phyloP scores from a whole-genome alignment of 495 filamentous ascomycete species.

The Aspergillus taichungensis region DNA sequence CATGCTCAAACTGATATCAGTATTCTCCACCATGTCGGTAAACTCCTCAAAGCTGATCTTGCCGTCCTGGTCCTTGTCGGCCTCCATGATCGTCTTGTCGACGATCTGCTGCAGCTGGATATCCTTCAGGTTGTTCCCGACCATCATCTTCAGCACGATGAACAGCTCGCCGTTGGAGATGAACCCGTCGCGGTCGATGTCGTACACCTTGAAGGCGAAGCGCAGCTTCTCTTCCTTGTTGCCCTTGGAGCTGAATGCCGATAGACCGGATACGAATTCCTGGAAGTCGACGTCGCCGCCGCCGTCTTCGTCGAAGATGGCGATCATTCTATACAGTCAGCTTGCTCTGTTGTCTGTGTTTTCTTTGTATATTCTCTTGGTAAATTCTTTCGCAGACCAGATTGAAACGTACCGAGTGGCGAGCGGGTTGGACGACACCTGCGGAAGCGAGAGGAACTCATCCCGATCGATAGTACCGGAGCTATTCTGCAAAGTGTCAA shows the following conservation, averaged over 20 bases:
- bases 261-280: slow-evolving; percentile 93
- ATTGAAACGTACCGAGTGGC: slow-evolving; percentile 63
- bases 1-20: slow-evolving; percentile 97
- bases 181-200: slow-evolving; percentile 97
- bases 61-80: slow-evolving; percentile 88
- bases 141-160: slow-evolving; percentile 99
- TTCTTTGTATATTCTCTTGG: neutral
- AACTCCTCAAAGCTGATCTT: slow-evolving; percentile 99
- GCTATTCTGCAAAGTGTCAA: slow-evolving; percentile 58
- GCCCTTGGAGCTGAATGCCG: slow-evolving; percentile 92
- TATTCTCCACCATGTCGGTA: slow-evolving; percentile 96
- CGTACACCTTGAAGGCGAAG: slow-evolving; percentile 99
- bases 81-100: slow-evolving; percentile 99
- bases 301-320: slow-evolving; percentile 98
- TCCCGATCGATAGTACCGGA: slow-evolving; percentile 98
- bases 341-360: neutral
- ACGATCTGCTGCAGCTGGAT: slow-evolving; percentile 92
- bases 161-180: slow-evolving; percentile 99
- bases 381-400: too few species aligned
- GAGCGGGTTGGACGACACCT: slow-evolving; percentile 95
- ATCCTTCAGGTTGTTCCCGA: slow-evolving; percentile 98
- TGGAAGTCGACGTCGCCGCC: slow-evolving; percentile 98
- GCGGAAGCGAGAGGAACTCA: slow-evolving; percentile 93
- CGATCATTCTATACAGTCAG: slow-evolving; percentile 69
- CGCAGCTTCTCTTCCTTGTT: slow-evolving; percentile 98